A percentile compares a stretch with the other conserved stretches of the same genome.
Evolutionary conservation across 2,329 filamentous ascomycete genomes (phyloP).

Genomic region (Ceratocystiopsis brevicomis): DNA sequence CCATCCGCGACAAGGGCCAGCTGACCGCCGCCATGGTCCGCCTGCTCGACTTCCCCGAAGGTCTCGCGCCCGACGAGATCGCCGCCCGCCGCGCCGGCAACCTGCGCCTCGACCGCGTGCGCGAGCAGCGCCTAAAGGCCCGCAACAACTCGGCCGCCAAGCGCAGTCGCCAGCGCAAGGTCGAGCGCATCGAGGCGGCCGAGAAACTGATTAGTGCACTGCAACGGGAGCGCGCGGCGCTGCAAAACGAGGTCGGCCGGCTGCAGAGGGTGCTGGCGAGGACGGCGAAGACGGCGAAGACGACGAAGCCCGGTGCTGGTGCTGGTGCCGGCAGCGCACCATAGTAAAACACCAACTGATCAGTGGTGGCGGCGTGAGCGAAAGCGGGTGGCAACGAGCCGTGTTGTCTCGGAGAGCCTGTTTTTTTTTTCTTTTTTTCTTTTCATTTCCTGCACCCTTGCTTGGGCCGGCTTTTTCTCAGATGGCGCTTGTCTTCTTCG

Average conservation of each 20-base stretch:
- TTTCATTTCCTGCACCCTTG: background rate
- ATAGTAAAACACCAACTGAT: too few relatives aligned
- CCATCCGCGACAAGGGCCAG: conserved; percentile 4
- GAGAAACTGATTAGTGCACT: conserved; percentile 5
- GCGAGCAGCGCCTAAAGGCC: conserved; percentile 10
- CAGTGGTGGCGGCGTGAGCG: too few relatives aligned
- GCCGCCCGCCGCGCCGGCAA: conserved; percentile 8
- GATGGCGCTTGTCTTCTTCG: background rate
- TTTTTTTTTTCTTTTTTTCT: background rate
- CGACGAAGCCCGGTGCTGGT: background rate
- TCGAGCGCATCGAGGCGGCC: conserved; percentile 8
- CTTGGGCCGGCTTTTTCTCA: background rate
- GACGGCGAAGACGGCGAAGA: background rate
- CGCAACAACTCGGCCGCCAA: conserved; percentile 11
- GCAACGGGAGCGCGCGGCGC: conserved; percentile 1
- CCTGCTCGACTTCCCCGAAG: conserved; percentile 8
- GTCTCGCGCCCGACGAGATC: conserved; percentile 3
- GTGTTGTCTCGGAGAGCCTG: too few relatives aligned
- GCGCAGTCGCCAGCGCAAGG: conserved; percentile 10
- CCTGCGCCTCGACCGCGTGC: conserved; percentile 9
- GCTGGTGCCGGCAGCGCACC: too few relatives aligned
- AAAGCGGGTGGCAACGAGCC: too few relatives aligned
- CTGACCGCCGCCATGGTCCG: conserved; percentile 8
- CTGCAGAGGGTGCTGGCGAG: background rate
- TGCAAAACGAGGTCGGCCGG: conserved; percentile 1